Conservation (phyloP, 345 rosid species). For the Eucalyptus brandiana region DNA sequence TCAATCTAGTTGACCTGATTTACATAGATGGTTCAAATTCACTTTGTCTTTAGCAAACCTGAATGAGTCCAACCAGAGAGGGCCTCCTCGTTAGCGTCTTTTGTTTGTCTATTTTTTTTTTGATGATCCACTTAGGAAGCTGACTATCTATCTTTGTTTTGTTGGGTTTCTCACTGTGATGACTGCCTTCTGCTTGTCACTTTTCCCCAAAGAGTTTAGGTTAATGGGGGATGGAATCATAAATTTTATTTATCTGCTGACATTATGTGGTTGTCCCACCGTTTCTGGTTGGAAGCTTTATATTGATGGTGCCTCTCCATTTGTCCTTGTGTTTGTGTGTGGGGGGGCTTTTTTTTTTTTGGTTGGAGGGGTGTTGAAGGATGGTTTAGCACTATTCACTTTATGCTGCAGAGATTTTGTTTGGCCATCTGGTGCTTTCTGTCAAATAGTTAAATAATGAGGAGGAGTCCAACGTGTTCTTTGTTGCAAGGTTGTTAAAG, state of each 20-base stretch:
- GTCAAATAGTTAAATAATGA: neutral
- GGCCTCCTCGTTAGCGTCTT: neutral
- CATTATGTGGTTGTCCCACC: neutral
- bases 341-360: neutral
- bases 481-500: constrained; percentile 53
- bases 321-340: neutral
- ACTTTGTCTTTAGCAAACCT: neutral
- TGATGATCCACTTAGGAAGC: neutral
- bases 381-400: neutral
- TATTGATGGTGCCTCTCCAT: neutral
- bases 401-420: neutral
- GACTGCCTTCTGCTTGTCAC: neutral
- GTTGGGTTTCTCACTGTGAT: neutral
- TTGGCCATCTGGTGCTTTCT: neutral
- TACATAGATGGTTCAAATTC: neutral
- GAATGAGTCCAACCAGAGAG: neutral
- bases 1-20: neutral
- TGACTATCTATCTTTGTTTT: neutral
- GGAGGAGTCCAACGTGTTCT: neutral
- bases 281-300: neutral
- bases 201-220: neutral
- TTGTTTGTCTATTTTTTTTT: neutral
- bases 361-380: neutral
- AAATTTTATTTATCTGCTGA: neutral
- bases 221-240: neutral